Conservation (phyloP, 2,329 filamentous ascomycete genomes). For the Fusarium newnesense region DNA sequence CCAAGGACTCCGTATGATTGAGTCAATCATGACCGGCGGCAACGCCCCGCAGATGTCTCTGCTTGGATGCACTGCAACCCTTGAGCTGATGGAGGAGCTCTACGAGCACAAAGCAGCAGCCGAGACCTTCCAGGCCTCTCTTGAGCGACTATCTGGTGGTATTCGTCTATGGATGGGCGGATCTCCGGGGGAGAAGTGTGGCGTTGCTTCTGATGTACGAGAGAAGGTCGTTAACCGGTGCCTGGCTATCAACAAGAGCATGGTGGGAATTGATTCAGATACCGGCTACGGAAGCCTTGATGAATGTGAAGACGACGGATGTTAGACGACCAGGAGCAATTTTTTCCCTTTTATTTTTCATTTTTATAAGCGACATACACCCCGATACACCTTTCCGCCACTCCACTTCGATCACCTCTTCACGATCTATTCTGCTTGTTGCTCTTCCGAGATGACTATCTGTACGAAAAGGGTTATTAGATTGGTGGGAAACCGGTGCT, state of each 20-base stretch:
- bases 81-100: conserved; percentile 67
- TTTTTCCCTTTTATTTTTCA: neutral
- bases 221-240: conserved; percentile 66
- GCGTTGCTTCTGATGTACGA: conserved; percentile 62
- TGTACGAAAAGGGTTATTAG: conserved; percentile 46
- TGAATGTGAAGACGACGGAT: conserved; percentile 55
- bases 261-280: conserved; percentile 69
- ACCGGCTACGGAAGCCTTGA: conserved; percentile 69
- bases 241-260: conserved; percentile 63
- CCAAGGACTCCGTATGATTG: conserved; percentile 59
- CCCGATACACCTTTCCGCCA: conserved; percentile 3
- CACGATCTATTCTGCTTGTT: conserved; percentile 8
- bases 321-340: conserved; percentile 32
- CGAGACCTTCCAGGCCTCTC: conserved; percentile 57
- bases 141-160: conserved; percentile 67
- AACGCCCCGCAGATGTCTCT: conserved; percentile 60
- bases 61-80: conserved; percentile 68
- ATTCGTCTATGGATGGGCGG: conserved; percentile 71
- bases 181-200: conserved; percentile 60
- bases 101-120: conserved; percentile 58
- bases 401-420: conserved; percentile 29
- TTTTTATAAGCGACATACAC: conserved; percentile 13
- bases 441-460: conserved; percentile 34
- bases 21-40: conserved; percentile 58
- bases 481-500: conserved; percentile 30